Base-by-base conservation (phyloP, 345 rosid genomes). In the Reutealis trisperma region DNA sequence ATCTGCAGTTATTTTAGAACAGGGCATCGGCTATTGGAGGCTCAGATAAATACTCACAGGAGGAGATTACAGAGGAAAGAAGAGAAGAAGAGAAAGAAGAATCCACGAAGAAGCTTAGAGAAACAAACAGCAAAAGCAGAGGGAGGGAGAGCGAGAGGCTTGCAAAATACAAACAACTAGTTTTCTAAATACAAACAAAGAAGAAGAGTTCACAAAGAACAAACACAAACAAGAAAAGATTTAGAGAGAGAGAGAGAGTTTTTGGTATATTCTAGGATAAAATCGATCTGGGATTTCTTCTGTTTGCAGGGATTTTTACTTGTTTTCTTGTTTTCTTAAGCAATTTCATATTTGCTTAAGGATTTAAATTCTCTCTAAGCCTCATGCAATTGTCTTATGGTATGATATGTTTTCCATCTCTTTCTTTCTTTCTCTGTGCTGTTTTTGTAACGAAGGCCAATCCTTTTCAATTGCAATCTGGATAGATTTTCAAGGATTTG, bases 351-450 rank as follows among this genome's bases (percentile, higher is more conserved):
- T 37, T 37, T 37, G 41, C 6, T 37, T 2, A 37, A 37, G 41
- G 41, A 37, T 37, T 37, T 37, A 37, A 37, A 27, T 27, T 27
- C 30, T 27, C 30, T 37, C 5, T 37, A 37, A 37, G 41, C 14
- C 12, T 57, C 67, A 80, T 80, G 83, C 75, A 75, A 55, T 70
- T 79, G 0, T 70, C 83, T 63, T 44, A 42, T 44, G 79, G 82
- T 80, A 74, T 42, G 49, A 7, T 63, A 13, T 22, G 25, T 7
- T 60, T 10, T 11, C 16, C 67, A 51, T 79, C 59, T 77, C 63
- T 21, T 10, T 45, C 24, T 25, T 68, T 51, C 24, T 73, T 67
- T 51, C 37, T 54, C 44, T 10, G 8, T 66, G 57, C 15, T 34
- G 25, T 66, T 14, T 44, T 44, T 60, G 1, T 45, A 30, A 10